Evolutionary conservation across 2,329 filamentous ascomycete species (phyloP), one percentile per base, ranked within the genome.

Genomic region (Curvularia verruculosa): DNA sequence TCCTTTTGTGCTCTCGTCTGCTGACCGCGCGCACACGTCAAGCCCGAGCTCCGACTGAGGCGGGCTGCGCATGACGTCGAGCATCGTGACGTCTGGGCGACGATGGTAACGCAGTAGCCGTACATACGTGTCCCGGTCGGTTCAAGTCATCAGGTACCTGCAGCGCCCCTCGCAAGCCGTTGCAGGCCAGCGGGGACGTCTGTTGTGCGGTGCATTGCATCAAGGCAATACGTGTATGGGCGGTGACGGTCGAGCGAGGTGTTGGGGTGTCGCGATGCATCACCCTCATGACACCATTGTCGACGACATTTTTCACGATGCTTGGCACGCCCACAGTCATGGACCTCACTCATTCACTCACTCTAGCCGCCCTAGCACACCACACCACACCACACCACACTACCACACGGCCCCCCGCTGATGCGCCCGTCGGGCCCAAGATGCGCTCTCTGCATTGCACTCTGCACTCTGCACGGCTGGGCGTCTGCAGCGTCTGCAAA

Each of bases 41-140:
- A 31, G 34, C 9, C 34, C 26, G 19, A 36, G 31, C 41, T 31
- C 45, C 40, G 43, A 48, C 37, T 24, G 19, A 21, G 19, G 39
- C 19, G 39, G 49, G 46, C 15, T 46, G 49, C 57, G 64, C 71
- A 74, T 74, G 72, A 75, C 70, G 71, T 70, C 62, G 69, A 66
- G 54, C 69, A 75, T 75, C 72, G 71, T 74, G 71, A 73, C 62
- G 61, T 62, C 59, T 58, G 57, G 61, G 58, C 64, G 58, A 19
- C 47, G 52, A 18, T 45, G 44, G 50, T 54, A 50, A 36, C 39
- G 15, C 44, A n/a, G 36, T n/a, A 26, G 34, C 64, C 41, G 9
- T 44, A 28, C 15, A 29, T 44, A 44, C 41, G 41, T 44, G 41
- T 29, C 23, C 48, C 52, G 44, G 60, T 36, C 45, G 2, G 8